Evolutionary conservation across 768 basidiomycete genomes (phyloP), one percentile per base, ranked within the genome.

Genomic region (Boletus sensibilis): DNA sequence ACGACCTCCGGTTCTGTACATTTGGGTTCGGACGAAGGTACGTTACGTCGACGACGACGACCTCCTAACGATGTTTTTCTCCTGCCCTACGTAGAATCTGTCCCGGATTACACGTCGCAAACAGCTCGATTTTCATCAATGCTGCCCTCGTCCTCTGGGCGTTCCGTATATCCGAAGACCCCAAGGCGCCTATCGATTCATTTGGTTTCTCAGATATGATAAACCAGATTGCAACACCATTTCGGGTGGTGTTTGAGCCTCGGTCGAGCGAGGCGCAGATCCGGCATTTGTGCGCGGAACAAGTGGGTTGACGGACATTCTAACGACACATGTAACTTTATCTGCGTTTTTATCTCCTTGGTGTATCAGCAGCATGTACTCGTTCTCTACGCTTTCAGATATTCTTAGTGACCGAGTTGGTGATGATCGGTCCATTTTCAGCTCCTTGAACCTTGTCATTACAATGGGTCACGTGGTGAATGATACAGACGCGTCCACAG

Each of bases 1-100:
- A 58, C 1, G 57, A 51, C 25, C 23, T 50, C 33, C 57, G 49
- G 27, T 58, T 58, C 33, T 45, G 33, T 45, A 33, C 31, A 18
- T 58, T 50, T 37, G 57, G 57, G 4, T 58, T 58, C 18, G 49
- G 56, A 14, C 38, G 49, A 33, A 50, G 57, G 57, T 58, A n/a
- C 7, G 48, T 29, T 27, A 20, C 10, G 18, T 18, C 12, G 29
- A 21, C 14, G 14, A 18, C 16, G 12, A 3, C 16, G 5, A 20
- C 5, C 20, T n/a, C 20, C 21, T 6, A 27, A 34, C 12, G 1
- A 4, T n/a, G 34, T 37, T 14, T 2, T 29, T 39, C n/a, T 16
- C 14, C 2, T 37, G 2, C 4, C 4, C 18, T 23, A 21, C 11
- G 3, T 12, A 57, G 55, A n/a, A 57, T 46, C 31, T 58, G 48